A percentile compares a stretch with the other conserved stretches of the same genome.
Conservation (phyloP, 768 basidiomycete species). For the Pulveroboletus sp. region DNA sequence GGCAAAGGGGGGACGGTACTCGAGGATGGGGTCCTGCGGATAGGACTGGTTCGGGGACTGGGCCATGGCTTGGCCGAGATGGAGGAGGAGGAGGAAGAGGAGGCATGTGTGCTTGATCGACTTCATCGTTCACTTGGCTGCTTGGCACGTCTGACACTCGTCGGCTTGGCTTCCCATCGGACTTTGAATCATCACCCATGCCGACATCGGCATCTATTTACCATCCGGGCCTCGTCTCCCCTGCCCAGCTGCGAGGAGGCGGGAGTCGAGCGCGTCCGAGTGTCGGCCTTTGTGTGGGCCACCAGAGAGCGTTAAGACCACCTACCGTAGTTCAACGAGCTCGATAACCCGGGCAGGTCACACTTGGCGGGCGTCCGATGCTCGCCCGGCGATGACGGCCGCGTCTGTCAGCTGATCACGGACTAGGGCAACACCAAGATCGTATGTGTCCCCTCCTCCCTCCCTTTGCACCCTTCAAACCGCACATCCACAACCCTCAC, state of each 20-base stretch:
- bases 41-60: conserved; percentile 12
- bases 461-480: conserved; percentile 31
- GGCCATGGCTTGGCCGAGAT: conserved; percentile 20
- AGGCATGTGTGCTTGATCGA: background rate
- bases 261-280: no score
- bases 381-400: no score
- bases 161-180: background rate
- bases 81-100: conserved; percentile 3
- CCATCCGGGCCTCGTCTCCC: no score
- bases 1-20: conserved; percentile 74
- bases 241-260: no score
- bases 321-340: no score
- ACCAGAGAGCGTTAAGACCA: no score
- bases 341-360: no score
- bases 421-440: conserved; percentile 18
- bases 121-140: background rate
- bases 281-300: no score
- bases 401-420: no score
- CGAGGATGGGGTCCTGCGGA: conserved; percentile 65
- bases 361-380: no score
- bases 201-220: no score
- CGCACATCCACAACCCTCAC: conserved; percentile 54
- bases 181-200: background rate
- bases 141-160: background rate
- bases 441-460: conserved; percentile 1